These are phyloP conservation scores for Dothistroma pini DNA, from an alignment of 2,329 filamentous ascomycete species.

Conservation along the genomic window DNA sequence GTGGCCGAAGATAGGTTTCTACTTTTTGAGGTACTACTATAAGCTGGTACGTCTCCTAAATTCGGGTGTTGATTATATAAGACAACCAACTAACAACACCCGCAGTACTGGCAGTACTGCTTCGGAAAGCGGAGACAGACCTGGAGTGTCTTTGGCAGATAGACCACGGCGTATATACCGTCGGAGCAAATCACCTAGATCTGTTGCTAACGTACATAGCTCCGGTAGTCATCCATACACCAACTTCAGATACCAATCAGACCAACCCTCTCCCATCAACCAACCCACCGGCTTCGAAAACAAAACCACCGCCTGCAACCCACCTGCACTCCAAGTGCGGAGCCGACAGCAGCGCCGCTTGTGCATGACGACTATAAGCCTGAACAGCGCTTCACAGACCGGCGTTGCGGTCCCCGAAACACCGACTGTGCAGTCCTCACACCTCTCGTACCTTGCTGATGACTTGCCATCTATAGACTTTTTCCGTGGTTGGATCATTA, in stretches of 20 bases:
- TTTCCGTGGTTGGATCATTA: background rate
- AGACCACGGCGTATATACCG: background rate
- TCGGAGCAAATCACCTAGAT: background rate
- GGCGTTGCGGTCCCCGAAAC: background rate
- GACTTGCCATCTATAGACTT: background rate
- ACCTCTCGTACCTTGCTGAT: background rate
- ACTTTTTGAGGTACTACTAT: constrained; percentile 12
- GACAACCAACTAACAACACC: background rate
- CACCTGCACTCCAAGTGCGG: background rate
- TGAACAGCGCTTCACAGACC: background rate
- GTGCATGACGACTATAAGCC: background rate
- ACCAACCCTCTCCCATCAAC: background rate
- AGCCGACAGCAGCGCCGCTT: background rate
- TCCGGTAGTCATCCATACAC: background rate
- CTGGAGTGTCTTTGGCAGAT: background rate
- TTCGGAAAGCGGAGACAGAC: background rate
- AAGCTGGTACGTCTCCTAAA: background rate
- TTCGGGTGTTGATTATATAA: background rate
- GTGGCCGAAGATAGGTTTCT: constrained; percentile 9
- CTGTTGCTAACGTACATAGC: background rate
- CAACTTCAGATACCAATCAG: background rate
- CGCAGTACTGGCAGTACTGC: constrained; percentile 9
- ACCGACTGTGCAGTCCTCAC: background rate
- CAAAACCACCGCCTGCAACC: background rate
- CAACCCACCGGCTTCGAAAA: background rate